Base-by-base conservation (phyloP, 306 rosid species). In the Rosa chinensis region DNA sequence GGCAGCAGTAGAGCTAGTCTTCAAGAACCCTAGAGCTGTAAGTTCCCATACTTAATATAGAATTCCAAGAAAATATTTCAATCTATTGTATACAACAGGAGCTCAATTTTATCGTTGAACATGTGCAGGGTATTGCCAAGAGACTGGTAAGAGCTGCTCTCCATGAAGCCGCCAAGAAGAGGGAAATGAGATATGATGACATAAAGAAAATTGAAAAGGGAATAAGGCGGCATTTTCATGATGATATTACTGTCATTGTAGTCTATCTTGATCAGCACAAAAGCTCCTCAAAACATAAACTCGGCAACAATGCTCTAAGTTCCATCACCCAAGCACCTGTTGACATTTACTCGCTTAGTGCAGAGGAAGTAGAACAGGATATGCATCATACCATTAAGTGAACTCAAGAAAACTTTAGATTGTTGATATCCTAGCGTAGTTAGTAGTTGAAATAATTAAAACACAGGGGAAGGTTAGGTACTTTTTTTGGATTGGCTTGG, bases 131-230 rank as follows among this genome's bases (percentile, higher is more conserved):
- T 70, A 91, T 95, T 75, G 99, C 98, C 45, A 95, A 85, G 90
- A 92, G 96, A 87, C 81, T 95, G 77, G 97, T 91, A 52, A 89
- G 92, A 76, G 90, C 97, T 55, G 99, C 98, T 71, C 88, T 93
- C 71, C 82, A 85, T 16, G 92, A 87, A 84, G 98, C 99, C 47
- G 99, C 99, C 17, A 93, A 84, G 84, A 95, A 95, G 82, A 87
- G 96, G 72, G 97, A 95, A 80, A 91, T 95, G 96, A 91, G 96
- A 85, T 95, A 95, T 43, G 78, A 76, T 63, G 99, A 95, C 86
- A 77, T 95, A 75, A 95, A 87, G 91, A 95, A 91, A 84, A 85
- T 95, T 37, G 87, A 88, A 71, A 90, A 82, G 89, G 98, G 99
- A 79, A 78, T 88, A 43, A 89, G 99, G 79, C 92, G 99, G 16